Percentiles rank a stretch among this genome's conserved stretches.
Conservation (phyloP, 106 monocot species). For the Dioscorea alata region DNA sequence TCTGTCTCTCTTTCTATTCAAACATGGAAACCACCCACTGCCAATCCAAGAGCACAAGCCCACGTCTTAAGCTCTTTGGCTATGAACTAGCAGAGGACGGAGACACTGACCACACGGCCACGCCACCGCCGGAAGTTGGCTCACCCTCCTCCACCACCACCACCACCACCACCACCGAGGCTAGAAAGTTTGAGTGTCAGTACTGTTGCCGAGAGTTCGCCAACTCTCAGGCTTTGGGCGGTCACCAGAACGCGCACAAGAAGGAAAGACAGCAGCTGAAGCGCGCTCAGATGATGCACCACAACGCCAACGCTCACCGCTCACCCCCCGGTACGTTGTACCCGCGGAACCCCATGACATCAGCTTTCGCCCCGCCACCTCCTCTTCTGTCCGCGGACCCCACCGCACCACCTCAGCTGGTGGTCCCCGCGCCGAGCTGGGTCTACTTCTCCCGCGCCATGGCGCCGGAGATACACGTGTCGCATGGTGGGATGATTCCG, state of each 20-base stretch:
- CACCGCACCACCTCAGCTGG: background rate
- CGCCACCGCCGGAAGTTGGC: background rate
- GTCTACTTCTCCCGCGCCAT: constrained; percentile 23
- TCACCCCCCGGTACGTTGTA: background rate
- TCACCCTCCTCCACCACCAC: constrained; percentile 1
- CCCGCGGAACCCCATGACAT: constrained; percentile 5
- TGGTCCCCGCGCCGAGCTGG: constrained; percentile 2
- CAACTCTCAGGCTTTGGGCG: constrained; percentile 32
- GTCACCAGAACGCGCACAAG: constrained; percentile 40
- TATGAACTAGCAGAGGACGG: constrained; percentile 22
- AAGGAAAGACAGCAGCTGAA: constrained; percentile 34
- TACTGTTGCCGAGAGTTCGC: constrained; percentile 46
- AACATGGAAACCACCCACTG: too few relatives aligned
- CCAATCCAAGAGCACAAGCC: background rate
- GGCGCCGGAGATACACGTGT: background rate
- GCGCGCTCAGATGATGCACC: constrained; percentile 28
- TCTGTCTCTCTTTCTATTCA: background rate
- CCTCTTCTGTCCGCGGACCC: background rate
- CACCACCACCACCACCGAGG: background rate
- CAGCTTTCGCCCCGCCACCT: constrained; percentile 1
- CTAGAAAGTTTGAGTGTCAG: constrained; percentile 46
- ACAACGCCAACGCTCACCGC: background rate
- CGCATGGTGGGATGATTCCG: background rate
- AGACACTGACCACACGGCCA: background rate
- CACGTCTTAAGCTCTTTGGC: constrained; percentile 32